Evolutionary conservation across 768 basidiomycete species (phyloP), one percentile per base, ranked within the genome.

Genomic region (Boletellus ananas): DNA sequence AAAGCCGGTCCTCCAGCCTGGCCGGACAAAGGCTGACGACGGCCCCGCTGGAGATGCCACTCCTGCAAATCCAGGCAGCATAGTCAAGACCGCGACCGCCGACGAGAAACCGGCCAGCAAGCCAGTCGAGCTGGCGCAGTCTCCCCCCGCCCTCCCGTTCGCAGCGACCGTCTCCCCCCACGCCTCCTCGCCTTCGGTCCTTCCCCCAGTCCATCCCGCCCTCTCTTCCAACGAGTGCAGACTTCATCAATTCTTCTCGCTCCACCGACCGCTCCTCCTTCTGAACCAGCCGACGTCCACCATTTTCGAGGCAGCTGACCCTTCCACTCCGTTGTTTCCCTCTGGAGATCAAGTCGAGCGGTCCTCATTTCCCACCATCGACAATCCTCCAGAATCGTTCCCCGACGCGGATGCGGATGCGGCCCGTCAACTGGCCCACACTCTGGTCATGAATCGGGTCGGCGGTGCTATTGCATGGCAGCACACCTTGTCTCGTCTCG

Each of bases 161-260:
- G n/a, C 61, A 27, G 47, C 51, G 4, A 41, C 51, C 16, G 33
- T 51, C 23, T 51, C 64, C 43, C 48, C 55, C 18, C 38, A 45
- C 11, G 44, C 53, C 33, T 43, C 52, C 45, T 29, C 56, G 41
- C 17, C 52, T 38, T 34, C 43, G 11, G 44, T 38, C 33, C 47
- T 17, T 23, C 37, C 40, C 57, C 72, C 52, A 39, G 49, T 70
- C 11, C 85, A 88, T 56, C 84, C 83, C 1, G 57, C 77, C 21
- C 59, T 90, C 48, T 80, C 75, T 47, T 63, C 84, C 11, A 80
- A 83, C 54, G 87, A 87, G 57, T 83, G 87, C 68, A 86, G 83
- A 61, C 76, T 90, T 11, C 88, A 91, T 63, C 85, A 87, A 47
- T 92, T 93, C 69, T 92, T 93, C 70, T 80, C 90, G 3, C 72